Base-by-base conservation (phyloP, 805 yeast species). In the Wickerhamiella azyma region DNA sequence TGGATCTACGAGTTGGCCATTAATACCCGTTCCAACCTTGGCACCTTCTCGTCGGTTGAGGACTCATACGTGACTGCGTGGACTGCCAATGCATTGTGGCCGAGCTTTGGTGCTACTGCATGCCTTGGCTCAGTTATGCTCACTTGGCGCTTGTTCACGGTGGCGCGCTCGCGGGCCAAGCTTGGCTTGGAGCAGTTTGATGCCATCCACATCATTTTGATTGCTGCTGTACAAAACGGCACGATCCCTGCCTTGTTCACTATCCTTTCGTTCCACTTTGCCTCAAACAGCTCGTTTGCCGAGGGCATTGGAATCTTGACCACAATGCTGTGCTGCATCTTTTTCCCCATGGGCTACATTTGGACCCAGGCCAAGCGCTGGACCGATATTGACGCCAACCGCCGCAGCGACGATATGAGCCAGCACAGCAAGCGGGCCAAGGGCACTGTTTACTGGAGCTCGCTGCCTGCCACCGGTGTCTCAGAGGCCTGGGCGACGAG, bases 121-220 rank as follows among this genome's bases (percentile, higher is more conserved):
- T 71, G 75, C 50, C 59, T 80, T 28, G 76, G 77, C 66, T 74
- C 85, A 29, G 50, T 74, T 1, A 63, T 84, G 28, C 67, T 89
- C 32, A 60, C 77, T 5, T 55, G 66, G n/a, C 92, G 89, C 60
- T 68, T 92, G 43, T 59, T 69, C 21, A 46, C 73, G 39, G 94
- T 95, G 0, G 72, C 85, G 21, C 70, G 77, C 48, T 72, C 85
- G 5, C 74, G 98, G 61, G 70, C 85, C 45, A 74, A 66, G 50
- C 60, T 88, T 42, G 98, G 98, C 0, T 66, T 85, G 49, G 76
- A 71, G 57, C 94, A 85, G 59, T 85, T 88, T 57, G 88, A 81
- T 51, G 77, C 83, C 21, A 75, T 83, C 59, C 95, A 85, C 59
- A 76, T 86, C 30, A 63, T 92, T 39, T 64, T 85, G 48, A 80